phyloP scores from a whole-genome alignment of 306 rosid species.

The Castanea sativa region DNA sequence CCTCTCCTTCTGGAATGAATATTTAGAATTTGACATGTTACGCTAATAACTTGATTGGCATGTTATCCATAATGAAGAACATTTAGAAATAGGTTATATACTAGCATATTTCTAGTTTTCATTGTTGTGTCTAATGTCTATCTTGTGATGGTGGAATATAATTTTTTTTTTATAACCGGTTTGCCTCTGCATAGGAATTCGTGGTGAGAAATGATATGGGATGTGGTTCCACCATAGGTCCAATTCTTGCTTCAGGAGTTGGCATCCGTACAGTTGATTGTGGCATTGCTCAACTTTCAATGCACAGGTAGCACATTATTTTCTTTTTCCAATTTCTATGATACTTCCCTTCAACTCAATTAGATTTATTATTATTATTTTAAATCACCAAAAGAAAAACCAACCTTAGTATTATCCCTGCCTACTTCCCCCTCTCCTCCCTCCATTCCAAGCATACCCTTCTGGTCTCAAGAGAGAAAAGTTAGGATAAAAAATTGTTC shows the following conservation, averaged over 20 bases:
- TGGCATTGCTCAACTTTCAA: slow-evolving; percentile 96
- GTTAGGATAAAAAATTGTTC: not conserved
- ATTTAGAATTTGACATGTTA: slow-evolving; percentile 11
- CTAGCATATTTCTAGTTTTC: not conserved
- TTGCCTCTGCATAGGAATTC: slow-evolving; percentile 57
- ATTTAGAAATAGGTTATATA: not conserved
- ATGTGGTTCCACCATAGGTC: slow-evolving; percentile 98
- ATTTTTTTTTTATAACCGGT: not conserved
- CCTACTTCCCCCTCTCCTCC: too few species aligned
- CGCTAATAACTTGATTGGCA: not conserved
- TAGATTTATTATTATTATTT: too few species aligned
- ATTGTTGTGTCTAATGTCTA: not conserved
- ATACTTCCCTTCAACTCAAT: not conserved
- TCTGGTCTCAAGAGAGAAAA: not conserved
- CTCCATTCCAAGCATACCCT: too few species aligned
- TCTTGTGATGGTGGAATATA: not conserved
- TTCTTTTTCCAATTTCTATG: not conserved
- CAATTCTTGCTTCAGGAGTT: slow-evolving; percentile 92
- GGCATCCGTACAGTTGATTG: slow-evolving; percentile 96
- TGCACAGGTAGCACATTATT: slow-evolving; percentile 78
- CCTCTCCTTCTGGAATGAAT: not conserved
- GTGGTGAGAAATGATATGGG: slow-evolving; percentile 99
- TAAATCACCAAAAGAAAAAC: too few species aligned
- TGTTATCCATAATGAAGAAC: not conserved
- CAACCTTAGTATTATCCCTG: not conserved